These are phyloP conservation scores for Leccinum uliginosum DNA, from an alignment of 768 basidiomycete genomes.

Conservation along the genomic window DNA sequence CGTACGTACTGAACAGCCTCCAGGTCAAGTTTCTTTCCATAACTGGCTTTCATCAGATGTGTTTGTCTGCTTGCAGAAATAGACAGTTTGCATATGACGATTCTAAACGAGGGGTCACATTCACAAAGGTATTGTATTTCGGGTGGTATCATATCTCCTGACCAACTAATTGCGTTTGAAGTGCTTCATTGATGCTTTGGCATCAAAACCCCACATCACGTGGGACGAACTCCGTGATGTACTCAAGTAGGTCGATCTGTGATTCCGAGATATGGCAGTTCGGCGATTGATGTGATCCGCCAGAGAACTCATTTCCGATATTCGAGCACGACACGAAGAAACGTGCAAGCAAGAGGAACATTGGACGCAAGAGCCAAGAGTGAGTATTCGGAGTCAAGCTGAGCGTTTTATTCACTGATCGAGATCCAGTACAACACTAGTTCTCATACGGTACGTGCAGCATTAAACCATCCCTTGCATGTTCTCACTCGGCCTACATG, in stretches of 20 bases:
- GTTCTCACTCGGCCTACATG: slow-evolving; percentile 16
- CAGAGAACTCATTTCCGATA: slow-evolving; percentile 14
- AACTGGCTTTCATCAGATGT: slow-evolving; percentile 14
- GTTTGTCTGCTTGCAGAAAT: slow-evolving; percentile 26
- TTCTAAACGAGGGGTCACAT: slow-evolving; percentile 12
- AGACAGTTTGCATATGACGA: slow-evolving; percentile 22
- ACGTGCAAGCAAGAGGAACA: not conserved
- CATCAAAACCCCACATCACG: slow-evolving; percentile 6
- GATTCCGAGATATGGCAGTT: not conserved
- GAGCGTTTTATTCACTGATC: not conserved
- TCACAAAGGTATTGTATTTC: slow-evolving; percentile 21
- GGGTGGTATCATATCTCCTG: not conserved
- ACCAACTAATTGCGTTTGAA: slow-evolving; percentile 2
- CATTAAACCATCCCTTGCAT: slow-evolving; percentile 26
- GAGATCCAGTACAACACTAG: slow-evolving; percentile 10
- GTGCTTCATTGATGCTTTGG: slow-evolving; percentile 19
- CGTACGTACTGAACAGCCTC: slow-evolving; percentile 4
- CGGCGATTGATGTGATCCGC: not conserved
- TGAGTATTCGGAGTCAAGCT: slow-evolving; percentile 13
- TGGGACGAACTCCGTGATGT: slow-evolving; percentile 19
- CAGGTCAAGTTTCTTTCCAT: not conserved
- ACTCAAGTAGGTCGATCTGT: slow-evolving; percentile 11
- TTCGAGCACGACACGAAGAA: slow-evolving; percentile 11
- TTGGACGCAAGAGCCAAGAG: slow-evolving; percentile 19
- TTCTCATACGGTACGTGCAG: slow-evolving; percentile 6